Evolutionary conservation across 2,329 filamentous ascomycete genomes (phyloP).

Genomic region (Neonectria neomacrospora): DNA sequence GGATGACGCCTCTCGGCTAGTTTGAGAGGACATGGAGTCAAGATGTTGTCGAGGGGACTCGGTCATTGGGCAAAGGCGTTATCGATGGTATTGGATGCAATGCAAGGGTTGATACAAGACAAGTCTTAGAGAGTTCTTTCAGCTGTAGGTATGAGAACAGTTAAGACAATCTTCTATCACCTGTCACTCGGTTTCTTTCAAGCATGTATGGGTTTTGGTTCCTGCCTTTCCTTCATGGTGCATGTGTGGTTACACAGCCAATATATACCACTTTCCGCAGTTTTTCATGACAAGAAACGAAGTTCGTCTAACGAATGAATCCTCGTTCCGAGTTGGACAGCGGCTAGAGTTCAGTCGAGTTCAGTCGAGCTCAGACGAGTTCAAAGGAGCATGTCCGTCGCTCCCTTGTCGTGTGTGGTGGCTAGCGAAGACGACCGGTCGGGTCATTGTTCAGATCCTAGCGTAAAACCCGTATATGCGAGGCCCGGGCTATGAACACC

Average conservation of each 20-base stretch:
- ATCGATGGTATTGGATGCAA: not conserved
- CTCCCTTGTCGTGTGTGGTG: constrained; percentile 5
- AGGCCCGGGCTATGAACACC: not conserved
- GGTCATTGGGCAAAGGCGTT: not conserved
- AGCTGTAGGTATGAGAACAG: not conserved
- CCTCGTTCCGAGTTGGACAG: not conserved
- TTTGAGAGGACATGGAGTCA: not conserved
- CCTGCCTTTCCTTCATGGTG: not conserved
- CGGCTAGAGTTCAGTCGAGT: not conserved
- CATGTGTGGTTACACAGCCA: not conserved
- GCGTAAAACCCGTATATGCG: not conserved
- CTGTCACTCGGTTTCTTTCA: not conserved
- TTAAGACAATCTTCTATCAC: not conserved
- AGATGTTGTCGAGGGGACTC: not conserved
- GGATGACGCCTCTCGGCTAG: not conserved
- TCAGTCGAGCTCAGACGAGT: not conserved
- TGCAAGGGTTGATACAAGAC: not conserved
- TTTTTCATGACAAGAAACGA: too few relatives aligned
- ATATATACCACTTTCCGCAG: not conserved
- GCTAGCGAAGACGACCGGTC: not conserved
- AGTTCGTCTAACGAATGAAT: not conserved
- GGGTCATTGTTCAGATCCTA: not conserved
- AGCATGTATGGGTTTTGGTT: not conserved
- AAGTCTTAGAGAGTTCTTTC: not conserved
- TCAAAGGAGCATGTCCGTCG: constrained; percentile 21